Conservation (phyloP, 495 filamentous ascomycete genomes). For the Xylaria longipes region DNA sequence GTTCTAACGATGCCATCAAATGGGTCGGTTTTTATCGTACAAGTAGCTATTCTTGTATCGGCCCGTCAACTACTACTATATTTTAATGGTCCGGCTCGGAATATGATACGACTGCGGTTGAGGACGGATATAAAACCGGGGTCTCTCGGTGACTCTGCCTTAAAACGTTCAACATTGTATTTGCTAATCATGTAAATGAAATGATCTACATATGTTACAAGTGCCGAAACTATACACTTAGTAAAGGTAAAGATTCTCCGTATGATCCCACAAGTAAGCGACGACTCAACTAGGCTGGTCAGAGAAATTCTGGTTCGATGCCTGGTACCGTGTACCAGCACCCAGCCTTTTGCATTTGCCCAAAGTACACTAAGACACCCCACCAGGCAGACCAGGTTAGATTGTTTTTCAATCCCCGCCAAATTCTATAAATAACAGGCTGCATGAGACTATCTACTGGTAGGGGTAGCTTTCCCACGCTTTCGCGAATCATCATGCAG, state of each 20-base stretch:
- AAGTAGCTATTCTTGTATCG: not conserved
- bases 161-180: not conserved
- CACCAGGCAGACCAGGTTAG: not conserved
- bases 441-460: conserved; percentile 25
- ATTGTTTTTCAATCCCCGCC: conserved; percentile 5
- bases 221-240: not conserved
- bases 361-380: not conserved
- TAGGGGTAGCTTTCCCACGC: conserved; percentile 1
- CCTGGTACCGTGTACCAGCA: not conserved
- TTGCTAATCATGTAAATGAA: not conserved
- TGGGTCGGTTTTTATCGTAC: not conserved
- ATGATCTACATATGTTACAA: not conserved
- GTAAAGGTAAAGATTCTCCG: not conserved
- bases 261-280: conserved; percentile 7
- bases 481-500: conserved; percentile 18
- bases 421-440: conserved; percentile 25
- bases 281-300: not conserved
- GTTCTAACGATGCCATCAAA: not conserved
- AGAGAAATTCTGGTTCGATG: conserved; percentile 9
- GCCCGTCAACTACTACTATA: not conserved
- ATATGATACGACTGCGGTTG: not conserved
- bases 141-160: not conserved
- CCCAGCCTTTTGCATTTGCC: not conserved
- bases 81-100: not conserved
- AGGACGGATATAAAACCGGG: not conserved